These are phyloP conservation scores for Schizothecium vesticola DNA, from an alignment of 495 filamentous ascomycete species.

Conservation along the genomic window DNA sequence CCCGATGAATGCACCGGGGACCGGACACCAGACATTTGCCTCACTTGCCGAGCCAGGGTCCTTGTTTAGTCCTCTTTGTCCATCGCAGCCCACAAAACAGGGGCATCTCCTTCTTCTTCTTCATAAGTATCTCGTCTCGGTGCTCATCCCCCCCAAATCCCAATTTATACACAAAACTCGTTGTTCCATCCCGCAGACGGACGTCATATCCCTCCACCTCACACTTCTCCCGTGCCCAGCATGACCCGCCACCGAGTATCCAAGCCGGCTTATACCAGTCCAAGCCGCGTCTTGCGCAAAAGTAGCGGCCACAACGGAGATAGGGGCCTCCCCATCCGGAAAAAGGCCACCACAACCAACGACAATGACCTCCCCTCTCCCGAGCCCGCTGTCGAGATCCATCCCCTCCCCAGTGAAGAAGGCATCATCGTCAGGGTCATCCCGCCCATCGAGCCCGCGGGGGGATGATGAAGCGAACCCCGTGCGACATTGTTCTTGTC, in stretches of 20 bases:
- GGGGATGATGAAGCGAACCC: conserved; percentile 23
- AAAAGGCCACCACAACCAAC: background rate
- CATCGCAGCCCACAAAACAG: background rate
- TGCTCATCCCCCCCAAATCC: background rate
- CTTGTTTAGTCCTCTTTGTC: background rate
- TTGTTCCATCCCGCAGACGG: background rate
- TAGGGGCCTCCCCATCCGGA: background rate
- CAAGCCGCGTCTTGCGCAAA: background rate
- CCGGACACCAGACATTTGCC: background rate
- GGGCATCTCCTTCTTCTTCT: background rate
- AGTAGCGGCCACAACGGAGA: background rate
- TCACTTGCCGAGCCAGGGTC: background rate
- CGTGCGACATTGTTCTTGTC: conserved; percentile 43
- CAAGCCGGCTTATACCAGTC: background rate
- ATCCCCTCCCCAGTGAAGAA: conserved; percentile 23
- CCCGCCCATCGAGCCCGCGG: conserved; percentile 28
- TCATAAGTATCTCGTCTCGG: background rate
- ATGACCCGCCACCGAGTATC: background rate
- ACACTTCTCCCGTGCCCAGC: background rate
- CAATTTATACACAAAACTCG: background rate
- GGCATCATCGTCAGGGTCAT: conserved; percentile 36
- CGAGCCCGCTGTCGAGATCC: conserved; percentile 24
- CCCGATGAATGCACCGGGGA: background rate
- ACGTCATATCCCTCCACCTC: background rate
- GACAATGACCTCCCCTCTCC: background rate